A percentile compares a stretch with the other conserved stretches of the same genome.
phyloP scores from a whole-genome alignment of 1,284 basidiomycete genomes.

The Cutaneotrichosporon cavernicola region DNA sequence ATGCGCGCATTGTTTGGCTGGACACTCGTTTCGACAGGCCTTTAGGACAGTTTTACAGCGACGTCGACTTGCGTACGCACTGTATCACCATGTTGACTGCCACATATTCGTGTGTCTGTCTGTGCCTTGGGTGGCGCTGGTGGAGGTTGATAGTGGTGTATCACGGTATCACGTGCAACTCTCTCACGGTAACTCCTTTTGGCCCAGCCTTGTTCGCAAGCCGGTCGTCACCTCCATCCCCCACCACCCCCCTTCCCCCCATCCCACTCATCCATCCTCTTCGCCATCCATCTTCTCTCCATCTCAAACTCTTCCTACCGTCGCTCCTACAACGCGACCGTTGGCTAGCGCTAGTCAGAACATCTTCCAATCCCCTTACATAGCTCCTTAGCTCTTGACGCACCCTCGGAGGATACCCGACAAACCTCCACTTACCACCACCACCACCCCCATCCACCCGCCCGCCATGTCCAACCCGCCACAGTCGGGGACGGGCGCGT shows the following conservation, averaged over 20 bases:
- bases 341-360: not conserved
- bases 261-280: not conserved
- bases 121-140: not conserved
- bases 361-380: not conserved
- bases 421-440: not conserved
- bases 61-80: too few relatives aligned
- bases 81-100: not conserved
- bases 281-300: not conserved
- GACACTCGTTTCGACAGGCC: too few relatives aligned
- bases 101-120: not conserved
- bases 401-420: not conserved
- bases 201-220: not conserved
- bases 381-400: not conserved
- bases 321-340: not conserved
- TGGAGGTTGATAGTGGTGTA: not conserved
- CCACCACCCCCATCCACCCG: not conserved
- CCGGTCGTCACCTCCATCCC: not conserved
- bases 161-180: not conserved
- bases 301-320: not conserved
- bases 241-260: too few relatives aligned
- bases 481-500: constrained; percentile 21
- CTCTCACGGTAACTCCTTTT: not conserved
- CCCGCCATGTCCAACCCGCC: constrained; percentile 24
- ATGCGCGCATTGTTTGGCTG: too few relatives aligned
- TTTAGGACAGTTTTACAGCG: too few relatives aligned